Evolutionary conservation across 2,329 filamentous ascomycete species (phyloP), one percentile per base, ranked within the genome.

Genomic region (Hypoxylon sp.): DNA sequence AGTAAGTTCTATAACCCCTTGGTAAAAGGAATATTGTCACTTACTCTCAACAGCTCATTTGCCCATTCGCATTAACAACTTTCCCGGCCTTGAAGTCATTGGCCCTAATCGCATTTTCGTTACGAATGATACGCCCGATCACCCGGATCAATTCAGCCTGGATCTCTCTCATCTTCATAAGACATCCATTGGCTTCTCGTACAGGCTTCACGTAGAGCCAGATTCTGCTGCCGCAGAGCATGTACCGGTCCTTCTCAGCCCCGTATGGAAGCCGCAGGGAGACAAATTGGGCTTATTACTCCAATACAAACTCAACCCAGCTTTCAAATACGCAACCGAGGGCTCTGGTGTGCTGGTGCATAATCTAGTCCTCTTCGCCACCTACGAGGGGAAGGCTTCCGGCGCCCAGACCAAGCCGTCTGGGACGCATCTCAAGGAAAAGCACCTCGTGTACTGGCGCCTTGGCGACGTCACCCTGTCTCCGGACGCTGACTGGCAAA

Each of bases 41-140:
- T 78, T 63, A 79, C 66, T 59, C 55, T 53, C 47, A n/a, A 1
- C 29, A 88, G 86, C 81, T 19, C 82, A 83, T 31, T 87, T 94
- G 75, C 91, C 84, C 1, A 91, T 98, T 72, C 91, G 93, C 19
- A 88, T 99, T 66, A 93, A 97, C 75, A 96, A 97, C 78, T 97
- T 97, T 78, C 82, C 90, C 9, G 87, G 88, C n/a, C 86, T 99
- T 5, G 96, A 98, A 75, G 94, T 93, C 75, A 94, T 99, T 63
- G 94, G 94, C 0, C 94, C 94, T 1, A 99, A 99, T 78, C 93
- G 94, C 47, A 92, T 94, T 63, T 97, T 98, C 80, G 90, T 98
- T 56, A 89, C 90, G 33, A 91, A 94, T 72, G 84, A 87, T 4
- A 81, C 83, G 0, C 77, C 85, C 0, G 88, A 91, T 9, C 90